Base-by-base conservation (phyloP, 23 red algal species). In the Pyropia yezoensis region DNA sequence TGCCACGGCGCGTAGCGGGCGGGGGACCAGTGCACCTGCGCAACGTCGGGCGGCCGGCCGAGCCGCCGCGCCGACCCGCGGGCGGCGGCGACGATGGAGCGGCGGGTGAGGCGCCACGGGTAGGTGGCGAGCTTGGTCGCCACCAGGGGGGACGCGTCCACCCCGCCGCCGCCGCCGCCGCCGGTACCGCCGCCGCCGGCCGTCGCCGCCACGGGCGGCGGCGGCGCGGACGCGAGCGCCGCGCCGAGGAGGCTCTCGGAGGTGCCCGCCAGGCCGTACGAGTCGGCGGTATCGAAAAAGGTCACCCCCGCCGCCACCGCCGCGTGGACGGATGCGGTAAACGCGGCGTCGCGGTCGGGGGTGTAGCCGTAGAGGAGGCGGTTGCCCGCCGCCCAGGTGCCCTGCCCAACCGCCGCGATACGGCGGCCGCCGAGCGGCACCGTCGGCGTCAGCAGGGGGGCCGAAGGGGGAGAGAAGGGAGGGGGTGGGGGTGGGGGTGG, bases 311-410 rank as follows among this genome's bases (percentile, higher is more conserved):
- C 55, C 7, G 63, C 28, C 14, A 82, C 54, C 12, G 78, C 78
- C 26, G 53, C 27, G 18, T 71, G 32, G 47, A 82, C 61, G 7
- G 78, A 47, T 25, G 30, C 39, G 15, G 18, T 18, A n/a, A 82
- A 50, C 25, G 70, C n/a, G 22, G 21, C 33, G 39, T 82, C 78
- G 24, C 65, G 54, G 9, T 7, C 22, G 7, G 78, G 65, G 22
- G 54, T 39, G 27, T 82, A 82, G 39, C 61, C 52, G 55, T 71
- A 82, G 30, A 82, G 66, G 26, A 82, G 78, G 47, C 78, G 78
- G 65, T 82, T 82, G 24, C 78, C 78, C 78, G 58, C 70, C 28
- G 65, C 53, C 78, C 78, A 82, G n/a, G 78, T 82, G 33, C 78
- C 78, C 18, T 72, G 22, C 30, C 57, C 65, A 54, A 82, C 39